A percentile compares a stretch with the other conserved stretches of the same genome.
Evolutionary conservation across 495 filamentous ascomycete genomes (phyloP).

Genomic region (Extremus antarcticus): DNA sequence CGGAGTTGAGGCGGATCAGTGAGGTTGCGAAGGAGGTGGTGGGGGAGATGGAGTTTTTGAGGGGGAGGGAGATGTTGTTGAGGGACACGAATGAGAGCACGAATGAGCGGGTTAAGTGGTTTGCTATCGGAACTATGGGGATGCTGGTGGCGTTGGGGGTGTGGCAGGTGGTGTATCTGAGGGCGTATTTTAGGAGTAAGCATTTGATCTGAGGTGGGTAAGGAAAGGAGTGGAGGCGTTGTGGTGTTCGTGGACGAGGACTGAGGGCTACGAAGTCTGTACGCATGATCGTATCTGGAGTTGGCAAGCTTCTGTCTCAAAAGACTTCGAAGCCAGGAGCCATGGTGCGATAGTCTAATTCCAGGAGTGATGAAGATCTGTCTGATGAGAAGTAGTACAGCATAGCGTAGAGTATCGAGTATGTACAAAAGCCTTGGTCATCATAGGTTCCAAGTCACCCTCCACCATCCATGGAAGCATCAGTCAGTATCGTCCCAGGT

Average conservation of each 20-base stretch:
- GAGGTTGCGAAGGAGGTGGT: constrained; percentile 33
- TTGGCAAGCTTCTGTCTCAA: too few species aligned
- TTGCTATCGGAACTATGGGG: constrained; percentile 88
- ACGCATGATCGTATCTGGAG: background rate
- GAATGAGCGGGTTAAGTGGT: constrained; percentile 97
- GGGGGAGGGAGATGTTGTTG: constrained; percentile 82
- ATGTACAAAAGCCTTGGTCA: background rate
- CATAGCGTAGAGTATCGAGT: background rate
- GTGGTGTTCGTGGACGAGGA: background rate
- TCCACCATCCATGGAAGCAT: too few species aligned
- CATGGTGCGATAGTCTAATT: too few species aligned
- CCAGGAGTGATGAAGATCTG: too few species aligned
- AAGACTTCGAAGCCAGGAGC: too few species aligned
- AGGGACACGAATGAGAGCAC: constrained; percentile 99
- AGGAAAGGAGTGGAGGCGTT: background rate
- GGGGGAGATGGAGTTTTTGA: constrained; percentile 55
- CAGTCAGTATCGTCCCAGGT: too few species aligned
- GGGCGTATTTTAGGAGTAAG: constrained; percentile 78
- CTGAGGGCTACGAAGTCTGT: background rate
- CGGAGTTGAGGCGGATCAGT: constrained; percentile 76
- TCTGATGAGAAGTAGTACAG: background rate
- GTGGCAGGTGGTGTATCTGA: constrained; percentile 95
- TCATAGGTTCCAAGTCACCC: too few species aligned
- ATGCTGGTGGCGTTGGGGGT: constrained; percentile 82
- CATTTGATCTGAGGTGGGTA: constrained; percentile 16